Evolutionary conservation across 352 stramenopile species (phyloP), one percentile per base, ranked within the genome.

Genomic region (Discostella stelligera): DNA sequence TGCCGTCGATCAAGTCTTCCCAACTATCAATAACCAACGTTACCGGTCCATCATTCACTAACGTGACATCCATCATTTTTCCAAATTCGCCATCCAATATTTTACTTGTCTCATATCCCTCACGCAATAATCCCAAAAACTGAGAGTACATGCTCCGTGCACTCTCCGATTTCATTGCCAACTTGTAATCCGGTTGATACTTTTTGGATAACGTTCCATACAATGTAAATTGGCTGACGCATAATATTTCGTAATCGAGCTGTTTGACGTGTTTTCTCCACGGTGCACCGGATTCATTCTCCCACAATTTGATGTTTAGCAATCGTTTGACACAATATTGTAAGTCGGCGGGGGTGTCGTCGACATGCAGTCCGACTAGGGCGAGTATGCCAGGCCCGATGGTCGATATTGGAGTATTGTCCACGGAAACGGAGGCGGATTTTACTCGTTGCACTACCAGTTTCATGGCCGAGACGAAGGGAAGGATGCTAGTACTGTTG

Each of bases 31-130:
- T 90, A 0, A 94, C 77, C 48, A 94, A 82, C 2, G 89, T 94
- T 4, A 94, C 89, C 30, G 89, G 89, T 30, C 89, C 89, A 87
- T 94, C 87, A 79, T 94, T 94, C 11, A 92, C 79, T 16, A 92
- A 83, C 37, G 20, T 75, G 21, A 91, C 86, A 79, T 91, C 88
- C 89, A 94, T 94, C 89, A 92, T 94, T 13, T 80, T 80, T 23
- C 87, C 89, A 85, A 94, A 94, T n/a, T 77, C 71, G 5, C 89
- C 86, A 77, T 92, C 86, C 20, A 83, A 63, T 41, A 92, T 86
- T 68, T 87, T 92, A 18, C 87, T 71, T 20, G 48, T 32, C 32
- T 88, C 61, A 78, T 94, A 92, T n/a, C 78, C 74, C n/a, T 78
- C 66, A 75, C 61, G 74, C 4, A 94, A 55, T 74, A 91, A 79